These are phyloP conservation scores for Scutellaria barbata DNA, from an alignment of 257 asterid genomes.

Conservation along the genomic window DNA sequence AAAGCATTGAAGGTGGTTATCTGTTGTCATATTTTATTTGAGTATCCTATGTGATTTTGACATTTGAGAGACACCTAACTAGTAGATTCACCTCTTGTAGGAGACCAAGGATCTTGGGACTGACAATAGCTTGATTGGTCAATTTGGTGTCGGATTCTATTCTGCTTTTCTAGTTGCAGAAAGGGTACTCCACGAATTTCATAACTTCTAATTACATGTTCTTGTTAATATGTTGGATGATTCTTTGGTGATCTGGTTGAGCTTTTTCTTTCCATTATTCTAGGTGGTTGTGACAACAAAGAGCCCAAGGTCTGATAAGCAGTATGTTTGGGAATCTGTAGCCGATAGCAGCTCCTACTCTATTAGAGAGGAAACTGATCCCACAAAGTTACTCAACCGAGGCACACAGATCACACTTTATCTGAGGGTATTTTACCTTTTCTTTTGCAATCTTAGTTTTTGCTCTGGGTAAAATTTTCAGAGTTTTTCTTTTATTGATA, in stretches of 20 bases:
- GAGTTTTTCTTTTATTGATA: background rate
- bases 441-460: constrained; percentile 5
- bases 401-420: constrained; percentile 97
- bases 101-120: constrained; percentile 83
- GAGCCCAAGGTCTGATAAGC: constrained; percentile 96
- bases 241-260: constrained; percentile 1
- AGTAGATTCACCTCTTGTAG: constrained; percentile 40
- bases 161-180: constrained; percentile 94
- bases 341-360: constrained; percentile 92
- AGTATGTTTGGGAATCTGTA: constrained; percentile 86
- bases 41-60: no score
- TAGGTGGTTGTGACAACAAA: constrained; percentile 94
- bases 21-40: background rate
- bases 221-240: constrained; percentile 22
- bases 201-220: background rate
- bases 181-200: constrained; percentile 52
- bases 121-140: constrained; percentile 96
- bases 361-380: constrained; percentile 84
- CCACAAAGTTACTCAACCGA: constrained; percentile 62
- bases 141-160: constrained; percentile 98
- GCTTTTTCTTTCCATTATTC: constrained; percentile 12
- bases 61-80: no score
- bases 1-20: constrained; percentile 80
- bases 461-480: constrained; percentile 13
- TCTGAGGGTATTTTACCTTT: constrained; percentile 61